Evolutionary conservation across 2,329 filamentous ascomycete species (phyloP).

Genomic region (Fusarium sp.): DNA sequence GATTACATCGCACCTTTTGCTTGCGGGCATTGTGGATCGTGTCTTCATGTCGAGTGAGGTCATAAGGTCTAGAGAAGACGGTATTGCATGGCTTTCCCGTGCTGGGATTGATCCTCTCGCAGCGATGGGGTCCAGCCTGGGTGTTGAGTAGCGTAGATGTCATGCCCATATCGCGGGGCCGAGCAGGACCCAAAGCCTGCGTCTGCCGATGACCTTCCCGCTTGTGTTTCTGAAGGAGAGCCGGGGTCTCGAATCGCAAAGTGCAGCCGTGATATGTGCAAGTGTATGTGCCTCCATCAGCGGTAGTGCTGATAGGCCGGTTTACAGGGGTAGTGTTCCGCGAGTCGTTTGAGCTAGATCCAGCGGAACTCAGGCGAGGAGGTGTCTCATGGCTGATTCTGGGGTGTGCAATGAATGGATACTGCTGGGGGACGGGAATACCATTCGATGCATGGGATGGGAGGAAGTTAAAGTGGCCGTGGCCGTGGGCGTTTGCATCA

Average conservation of each 20-base stretch:
- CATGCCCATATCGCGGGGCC: conserved; percentile 50
- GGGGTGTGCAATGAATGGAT: conserved; percentile 57
- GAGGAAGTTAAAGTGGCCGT: conserved; percentile 46
- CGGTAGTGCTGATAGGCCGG: conserved; percentile 69
- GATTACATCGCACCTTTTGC: conserved; percentile 90
- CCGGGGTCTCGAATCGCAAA: conserved; percentile 85
- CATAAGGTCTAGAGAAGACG: conserved; percentile 93
- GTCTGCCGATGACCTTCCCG: conserved; percentile 87
- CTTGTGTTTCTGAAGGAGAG: conserved; percentile 93
- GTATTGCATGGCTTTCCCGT: conserved; percentile 96
- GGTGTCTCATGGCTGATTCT: conserved; percentile 48
- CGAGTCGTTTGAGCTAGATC: conserved; percentile 51
- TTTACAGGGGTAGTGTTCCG: conserved; percentile 45
- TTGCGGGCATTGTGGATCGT: conserved; percentile 96
- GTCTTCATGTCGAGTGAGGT: conserved; percentile 94
- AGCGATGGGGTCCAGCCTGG: conserved; percentile 92
- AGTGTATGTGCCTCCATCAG: conserved; percentile 90
- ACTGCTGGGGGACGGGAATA: conserved; percentile 60
- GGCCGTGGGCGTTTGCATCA: conserved; percentile 31
- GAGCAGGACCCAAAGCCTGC: conserved; percentile 53
- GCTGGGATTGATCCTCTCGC: conserved; percentile 91
- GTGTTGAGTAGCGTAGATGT: conserved; percentile 74
- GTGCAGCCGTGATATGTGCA: conserved; percentile 95
- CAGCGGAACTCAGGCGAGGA: conserved; percentile 55
- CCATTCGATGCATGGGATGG: conserved; percentile 50